These are phyloP conservation scores for Mucor plumbeus DNA, from an alignment of 371 early-diverging fungal genomes.

Conservation along the genomic window DNA sequence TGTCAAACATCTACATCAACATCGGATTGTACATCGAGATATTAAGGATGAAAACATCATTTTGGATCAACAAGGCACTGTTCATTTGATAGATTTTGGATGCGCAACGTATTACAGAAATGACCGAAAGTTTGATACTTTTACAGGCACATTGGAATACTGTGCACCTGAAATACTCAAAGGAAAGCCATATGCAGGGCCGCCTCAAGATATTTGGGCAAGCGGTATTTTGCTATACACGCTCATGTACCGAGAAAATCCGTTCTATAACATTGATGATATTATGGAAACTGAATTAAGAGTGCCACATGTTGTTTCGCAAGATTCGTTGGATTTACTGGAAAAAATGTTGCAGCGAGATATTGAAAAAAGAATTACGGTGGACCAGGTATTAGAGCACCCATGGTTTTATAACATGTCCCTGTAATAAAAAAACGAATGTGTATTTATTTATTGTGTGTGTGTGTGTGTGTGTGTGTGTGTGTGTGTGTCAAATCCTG, in stretches of 20 bases:
- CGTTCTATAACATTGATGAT: conserved; percentile 82
- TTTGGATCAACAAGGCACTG: conserved; percentile 62
- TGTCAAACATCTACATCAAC: conserved; percentile 70
- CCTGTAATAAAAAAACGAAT: background rate
- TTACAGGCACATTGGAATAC: conserved; percentile 78
- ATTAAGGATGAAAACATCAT: conserved; percentile 82
- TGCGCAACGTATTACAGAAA: conserved; percentile 68
- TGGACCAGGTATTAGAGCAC: conserved; percentile 59
- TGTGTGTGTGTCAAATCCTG: too few relatives aligned
- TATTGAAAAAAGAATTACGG: conserved; percentile 52
- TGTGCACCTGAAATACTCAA: conserved; percentile 77
- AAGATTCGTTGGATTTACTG: conserved; percentile 61
- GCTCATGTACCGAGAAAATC: conserved; percentile 79
- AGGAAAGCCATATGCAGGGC: conserved; percentile 73
- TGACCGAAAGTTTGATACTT: conserved; percentile 70
- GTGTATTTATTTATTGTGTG: too few relatives aligned
- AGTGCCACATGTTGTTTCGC: conserved; percentile 65
- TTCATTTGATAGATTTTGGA: conserved; percentile 79
- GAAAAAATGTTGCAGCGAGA: conserved; percentile 58
- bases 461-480: too few relatives aligned
- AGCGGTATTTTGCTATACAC: conserved; percentile 83
- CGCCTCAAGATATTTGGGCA: conserved; percentile 87
- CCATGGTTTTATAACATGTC: conserved; percentile 49
- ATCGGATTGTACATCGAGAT: conserved; percentile 79
- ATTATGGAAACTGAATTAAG: conserved; percentile 67